Evolutionary conservation across 208 protist genomes (phyloP).

Genomic region (Wallacemonas sp.): DNA sequence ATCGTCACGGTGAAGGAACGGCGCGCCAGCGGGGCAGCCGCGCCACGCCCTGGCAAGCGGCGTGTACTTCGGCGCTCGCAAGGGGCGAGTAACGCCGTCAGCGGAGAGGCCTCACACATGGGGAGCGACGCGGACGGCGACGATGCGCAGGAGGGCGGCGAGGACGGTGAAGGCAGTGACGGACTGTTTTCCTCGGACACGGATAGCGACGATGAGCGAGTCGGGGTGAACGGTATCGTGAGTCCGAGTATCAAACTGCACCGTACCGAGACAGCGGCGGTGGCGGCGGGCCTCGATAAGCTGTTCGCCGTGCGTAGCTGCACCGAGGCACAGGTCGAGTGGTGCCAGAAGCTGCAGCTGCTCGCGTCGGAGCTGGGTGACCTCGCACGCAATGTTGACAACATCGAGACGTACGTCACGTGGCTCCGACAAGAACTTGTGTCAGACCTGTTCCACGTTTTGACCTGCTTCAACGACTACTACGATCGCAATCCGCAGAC

Average conservation of each 20-base stretch:
- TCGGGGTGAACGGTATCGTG: constrained; percentile 11
- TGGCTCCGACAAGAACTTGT: constrained; percentile 83
- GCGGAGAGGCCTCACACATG: background rate
- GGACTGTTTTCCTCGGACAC: constrained; percentile 1
- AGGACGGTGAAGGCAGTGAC: constrained; percentile 15
- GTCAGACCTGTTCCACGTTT: constrained; percentile 73
- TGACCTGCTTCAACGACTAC: constrained; percentile 75
- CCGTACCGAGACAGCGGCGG: constrained; percentile 56
- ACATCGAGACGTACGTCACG: constrained; percentile 66
- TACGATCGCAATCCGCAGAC: constrained; percentile 55
- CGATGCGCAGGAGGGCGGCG: constrained; percentile 5
- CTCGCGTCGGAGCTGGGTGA: constrained; percentile 62
- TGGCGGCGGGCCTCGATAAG: constrained; percentile 67
- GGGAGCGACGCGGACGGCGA: background rate
- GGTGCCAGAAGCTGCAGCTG: constrained; percentile 65
- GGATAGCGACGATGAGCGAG: constrained; percentile 13
- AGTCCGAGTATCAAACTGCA: constrained; percentile 40
- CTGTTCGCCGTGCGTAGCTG: constrained; percentile 59
- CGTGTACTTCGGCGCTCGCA: background rate
- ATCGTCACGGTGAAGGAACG: constrained; percentile 3
- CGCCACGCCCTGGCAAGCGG: background rate
- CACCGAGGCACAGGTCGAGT: constrained; percentile 84
- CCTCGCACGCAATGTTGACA: constrained; percentile 40
- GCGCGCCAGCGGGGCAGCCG: background rate
- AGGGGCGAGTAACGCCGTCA: background rate